Percentiles rank a stretch among this genome's conserved stretches.
phyloP scores from a whole-genome alignment of 169 alveolate species.

The Plasmodium cynomolgi region DNA sequence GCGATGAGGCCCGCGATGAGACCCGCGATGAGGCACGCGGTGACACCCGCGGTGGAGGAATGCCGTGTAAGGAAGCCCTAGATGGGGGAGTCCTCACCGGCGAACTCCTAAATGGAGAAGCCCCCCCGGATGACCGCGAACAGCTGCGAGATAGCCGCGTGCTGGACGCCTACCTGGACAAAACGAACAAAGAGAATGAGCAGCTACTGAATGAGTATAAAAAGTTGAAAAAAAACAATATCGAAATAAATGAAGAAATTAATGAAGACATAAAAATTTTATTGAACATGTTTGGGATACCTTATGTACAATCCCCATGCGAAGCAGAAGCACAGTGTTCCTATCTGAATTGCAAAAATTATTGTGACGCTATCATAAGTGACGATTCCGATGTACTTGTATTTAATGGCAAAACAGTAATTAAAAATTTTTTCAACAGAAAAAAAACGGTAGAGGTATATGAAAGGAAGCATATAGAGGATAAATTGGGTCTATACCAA shows the following conservation, averaged over 20 bases:
- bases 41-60: background rate
- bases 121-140: background rate
- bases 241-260: slow-evolving; percentile 76
- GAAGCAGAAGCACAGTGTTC: slow-evolving; percentile 98
- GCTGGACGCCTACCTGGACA: slow-evolving; percentile 20
- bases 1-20: background rate
- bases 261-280: slow-evolving; percentile 84
- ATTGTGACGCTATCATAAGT: slow-evolving; percentile 93
- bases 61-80: no score
- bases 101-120: background rate
- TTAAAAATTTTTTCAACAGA: slow-evolving; percentile 90
- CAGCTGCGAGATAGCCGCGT: slow-evolving; percentile 46
- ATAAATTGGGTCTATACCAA: slow-evolving; percentile 87
- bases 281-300: slow-evolving; percentile 92
- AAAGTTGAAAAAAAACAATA: slow-evolving; percentile 47
- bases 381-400: slow-evolving; percentile 96
- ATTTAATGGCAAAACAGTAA: slow-evolving; percentile 92
- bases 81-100: background rate
- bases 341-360: slow-evolving; percentile 81
- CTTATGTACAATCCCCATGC: slow-evolving; percentile 95
- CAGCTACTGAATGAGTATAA: slow-evolving; percentile 44
- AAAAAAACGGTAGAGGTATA: slow-evolving; percentile 91
- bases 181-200: slow-evolving; percentile 46
- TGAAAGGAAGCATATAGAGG: slow-evolving; percentile 80
- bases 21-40: background rate